Percentiles rank a stretch among this genome's conserved stretches.
Conservation (phyloP, 75 land plant genomes). For the Sequoiadendron giganteum region DNA sequence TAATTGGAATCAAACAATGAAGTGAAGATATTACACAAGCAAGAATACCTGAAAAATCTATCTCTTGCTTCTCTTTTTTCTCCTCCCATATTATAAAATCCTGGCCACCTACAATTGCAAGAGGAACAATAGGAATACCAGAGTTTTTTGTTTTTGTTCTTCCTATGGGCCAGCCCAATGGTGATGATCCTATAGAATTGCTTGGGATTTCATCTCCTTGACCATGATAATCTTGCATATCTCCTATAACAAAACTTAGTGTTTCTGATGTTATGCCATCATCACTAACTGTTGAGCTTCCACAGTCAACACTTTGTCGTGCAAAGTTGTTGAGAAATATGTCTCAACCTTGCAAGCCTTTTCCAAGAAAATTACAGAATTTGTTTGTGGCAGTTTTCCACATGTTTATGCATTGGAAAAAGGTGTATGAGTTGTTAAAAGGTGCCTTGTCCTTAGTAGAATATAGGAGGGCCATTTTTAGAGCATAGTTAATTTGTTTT, state of each 20-base stretch:
- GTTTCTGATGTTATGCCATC: slow-evolving; percentile 2
- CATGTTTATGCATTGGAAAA: too few relatives aligned
- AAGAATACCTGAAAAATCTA: slow-evolving; percentile 19
- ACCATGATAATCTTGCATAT: background rate
- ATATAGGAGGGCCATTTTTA: too few relatives aligned
- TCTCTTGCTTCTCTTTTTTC: slow-evolving; percentile 27
- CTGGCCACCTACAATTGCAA: slow-evolving; percentile 12
- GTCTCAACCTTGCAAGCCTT: too few relatives aligned
- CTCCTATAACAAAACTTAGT: background rate
- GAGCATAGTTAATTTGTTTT: too few relatives aligned
- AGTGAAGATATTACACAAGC: background rate
- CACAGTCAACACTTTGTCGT: slow-evolving; percentile 10
- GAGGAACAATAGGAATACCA: slow-evolving; percentile 6
- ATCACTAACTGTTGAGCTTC: slow-evolving; percentile 7
- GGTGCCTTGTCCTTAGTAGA: too few relatives aligned
- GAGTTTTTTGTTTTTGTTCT: slow-evolving; percentile 17
- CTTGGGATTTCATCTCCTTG: background rate
- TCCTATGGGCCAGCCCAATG: slow-evolving; percentile 46
- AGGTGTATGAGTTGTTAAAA: too few relatives aligned
- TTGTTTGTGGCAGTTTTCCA: too few relatives aligned
- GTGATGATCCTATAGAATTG: slow-evolving; percentile 32
- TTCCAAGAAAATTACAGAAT: too few relatives aligned
- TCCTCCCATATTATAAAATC: slow-evolving; percentile 32
- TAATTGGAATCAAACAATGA: background rate
- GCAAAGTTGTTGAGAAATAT: too few relatives aligned